Base-by-base conservation (phyloP, 495 filamentous ascomycete species). In the Xylaria sp. region DNA sequence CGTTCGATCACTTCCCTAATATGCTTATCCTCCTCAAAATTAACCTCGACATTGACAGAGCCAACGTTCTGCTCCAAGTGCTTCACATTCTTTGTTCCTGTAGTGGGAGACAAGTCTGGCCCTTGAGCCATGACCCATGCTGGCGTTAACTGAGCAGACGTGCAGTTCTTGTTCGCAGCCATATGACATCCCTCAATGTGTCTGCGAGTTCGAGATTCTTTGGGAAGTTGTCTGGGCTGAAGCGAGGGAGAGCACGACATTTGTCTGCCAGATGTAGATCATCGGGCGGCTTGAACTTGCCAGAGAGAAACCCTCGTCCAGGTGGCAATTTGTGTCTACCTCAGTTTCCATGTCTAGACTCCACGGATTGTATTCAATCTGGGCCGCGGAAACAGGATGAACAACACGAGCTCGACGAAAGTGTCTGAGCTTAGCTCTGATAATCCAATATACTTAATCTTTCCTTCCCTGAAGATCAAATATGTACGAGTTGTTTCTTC, bases 311-410 rank as follows among this genome's bases (percentile, higher is more conserved):
- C 7, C 79, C 79, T 41, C 74, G 74, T 0, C 76, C 77, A 55
- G 80, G 76, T 7, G 79, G 79, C 26, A 78, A 43, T 92, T 80
- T 35, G 87, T 90, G 74, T 93, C 93, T 5, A 85, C 78, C 12
- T 92, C 79, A 53, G 91, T 89, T 24, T 90, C 86, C 9, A 88
- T 88, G 9, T 67, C 64, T 2, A 52, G n/a, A 5, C 85, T 78
- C 78, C 83, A 93, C 5, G 93, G 76, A 2, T 86, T 90, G 68
- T 93, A 79, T 77, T 94, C 92, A n/a, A 91, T 87, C 74, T 94
- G 92, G 14, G 92, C 90, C 4, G 87, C 89, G 1, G 83, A 82
- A 73, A 94, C 91, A 24, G 86, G 86, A 67, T 88, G 85, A 24
- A 91, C 80, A 59, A 88, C 88, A 55, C 79, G 80, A 70, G 92